Conservation (phyloP, 2,329 filamentous ascomycete genomes). For the Trichoderma simmonsii region DNA sequence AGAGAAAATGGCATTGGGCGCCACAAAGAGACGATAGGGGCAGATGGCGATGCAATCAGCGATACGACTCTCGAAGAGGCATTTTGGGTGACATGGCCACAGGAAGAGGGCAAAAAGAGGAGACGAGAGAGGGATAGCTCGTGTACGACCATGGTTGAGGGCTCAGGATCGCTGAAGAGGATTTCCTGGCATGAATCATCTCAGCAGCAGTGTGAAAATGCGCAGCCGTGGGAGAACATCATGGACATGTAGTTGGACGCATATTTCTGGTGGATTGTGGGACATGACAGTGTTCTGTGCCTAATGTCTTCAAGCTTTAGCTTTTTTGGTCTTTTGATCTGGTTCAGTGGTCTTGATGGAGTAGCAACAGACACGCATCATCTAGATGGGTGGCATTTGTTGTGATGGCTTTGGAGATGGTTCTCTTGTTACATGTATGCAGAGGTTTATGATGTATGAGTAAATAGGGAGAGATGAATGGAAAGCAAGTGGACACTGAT, state of each 20-base stretch:
- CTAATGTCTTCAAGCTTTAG: neutral
- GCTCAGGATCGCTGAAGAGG: neutral
- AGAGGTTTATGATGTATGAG: neutral
- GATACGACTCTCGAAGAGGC: neutral
- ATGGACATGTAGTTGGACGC: neutral
- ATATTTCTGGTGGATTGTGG: neutral
- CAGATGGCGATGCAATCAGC: too few relatives aligned
- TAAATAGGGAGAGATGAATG: neutral
- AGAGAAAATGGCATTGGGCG: neutral
- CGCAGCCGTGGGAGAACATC: neutral
- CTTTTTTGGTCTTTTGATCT: neutral
- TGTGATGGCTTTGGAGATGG: neutral
- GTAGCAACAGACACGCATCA: neutral
- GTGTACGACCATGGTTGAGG: neutral
- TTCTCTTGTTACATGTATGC: neutral
- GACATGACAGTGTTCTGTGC: neutral
- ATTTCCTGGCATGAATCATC: neutral
- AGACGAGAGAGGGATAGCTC: neutral
- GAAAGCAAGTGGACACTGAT: neutral
- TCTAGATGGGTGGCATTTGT: neutral
- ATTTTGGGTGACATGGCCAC: neutral
- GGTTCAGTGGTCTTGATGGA: neutral
- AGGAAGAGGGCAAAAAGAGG: neutral
- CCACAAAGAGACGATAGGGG: neutral
- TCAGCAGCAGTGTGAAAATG: neutral